Evolutionary conservation across 1,284 basidiomycete species (phyloP), one percentile per base, ranked within the genome.

Genomic region (Schizophyllum commune): DNA sequence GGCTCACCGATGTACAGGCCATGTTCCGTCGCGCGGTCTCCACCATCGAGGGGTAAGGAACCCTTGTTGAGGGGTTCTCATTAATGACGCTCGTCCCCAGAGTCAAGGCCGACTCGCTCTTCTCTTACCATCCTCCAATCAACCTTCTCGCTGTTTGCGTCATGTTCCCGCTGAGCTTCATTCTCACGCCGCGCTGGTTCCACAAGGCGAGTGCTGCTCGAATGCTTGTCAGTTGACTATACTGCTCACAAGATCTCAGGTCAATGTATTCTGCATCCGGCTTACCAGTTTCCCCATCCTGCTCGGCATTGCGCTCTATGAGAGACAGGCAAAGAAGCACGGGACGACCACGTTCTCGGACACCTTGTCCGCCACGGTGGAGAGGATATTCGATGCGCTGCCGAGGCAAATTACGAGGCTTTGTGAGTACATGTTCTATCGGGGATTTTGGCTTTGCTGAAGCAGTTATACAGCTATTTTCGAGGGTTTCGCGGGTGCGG

Each of bases 11-110:
- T 47, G 62, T 54, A 52, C 39, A 92, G 91, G 91, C 90, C 4
- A 94, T 96, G 92, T 97, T 95, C 72, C 83, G 95, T 58, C 88
- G 88, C 70, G 94, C 94, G 0, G 94, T 96, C 0, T 88, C 85
- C 9, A 95, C 93, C 0, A 86, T 96, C 39, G 94, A 96, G 79
- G 94, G 93, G 89, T 88, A 69, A 53, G 70, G 65, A 9, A 62
- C 34, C 34, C n/a, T n/a, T 57, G 47, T 11, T 55, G 17, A 47
- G 58, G 32, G 52, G 1, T 32, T 27, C 17, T 34, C 21, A 53
- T 33, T 33, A 15, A 13, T 15, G 32, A 13, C 51, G 27, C 33
- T 19, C 11, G 11, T 55, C 27, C 61, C 33, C 57, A 92, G 89
- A 13, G 89, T 93, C 58, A 92, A 92, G 68, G 87, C 88, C 57